phyloP scores from a whole-genome alignment of 352 stramenopile species.

The Pythium myriotylum region DNA sequence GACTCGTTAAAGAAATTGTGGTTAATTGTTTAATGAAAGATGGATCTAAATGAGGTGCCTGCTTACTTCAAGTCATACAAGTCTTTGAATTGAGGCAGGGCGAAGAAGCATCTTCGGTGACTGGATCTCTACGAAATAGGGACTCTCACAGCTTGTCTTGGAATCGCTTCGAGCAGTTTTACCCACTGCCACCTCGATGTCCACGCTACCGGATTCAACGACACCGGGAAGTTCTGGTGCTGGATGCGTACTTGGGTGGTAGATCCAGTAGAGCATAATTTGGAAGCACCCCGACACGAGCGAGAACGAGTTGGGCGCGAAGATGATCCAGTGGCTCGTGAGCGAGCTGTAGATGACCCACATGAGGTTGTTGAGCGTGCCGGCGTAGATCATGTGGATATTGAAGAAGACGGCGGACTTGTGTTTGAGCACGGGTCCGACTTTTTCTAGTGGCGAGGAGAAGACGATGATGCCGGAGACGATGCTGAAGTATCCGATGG shows the following conservation, averaged over 20 bases:
- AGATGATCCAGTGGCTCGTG: conserved; percentile 47
- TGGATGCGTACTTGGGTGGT: conserved; percentile 28
- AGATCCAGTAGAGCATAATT: conserved; percentile 41
- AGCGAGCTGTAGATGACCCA: conserved; percentile 54
- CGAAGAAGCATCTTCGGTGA: no score
- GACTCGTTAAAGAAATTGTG: no score
- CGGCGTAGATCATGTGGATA: no score
- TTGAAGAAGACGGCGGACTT: conserved; percentile 32
- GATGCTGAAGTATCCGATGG: conserved; percentile 43
- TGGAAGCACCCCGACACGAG: conserved; percentile 35
- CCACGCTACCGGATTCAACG: no score
- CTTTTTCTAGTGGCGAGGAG: conserved; percentile 54
- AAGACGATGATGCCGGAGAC: conserved; percentile 53
- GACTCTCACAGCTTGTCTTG: no score
- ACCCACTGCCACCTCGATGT: no score
- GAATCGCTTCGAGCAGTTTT: no score
- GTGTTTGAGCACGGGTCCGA: conserved; percentile 11
- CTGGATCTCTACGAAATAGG: no score
- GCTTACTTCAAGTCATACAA: no score
- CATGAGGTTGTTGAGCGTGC: conserved; percentile 40
- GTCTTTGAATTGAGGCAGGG: no score
- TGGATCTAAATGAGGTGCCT: no score
- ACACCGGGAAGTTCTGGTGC: conserved; percentile 14
- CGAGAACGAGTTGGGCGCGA: conserved; percentile 47
- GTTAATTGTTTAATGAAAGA: no score